These are phyloP conservation scores for Myriosclerotinia scirpicola DNA, from an alignment of 2,329 filamentous ascomycete genomes.

Conservation along the genomic window DNA sequence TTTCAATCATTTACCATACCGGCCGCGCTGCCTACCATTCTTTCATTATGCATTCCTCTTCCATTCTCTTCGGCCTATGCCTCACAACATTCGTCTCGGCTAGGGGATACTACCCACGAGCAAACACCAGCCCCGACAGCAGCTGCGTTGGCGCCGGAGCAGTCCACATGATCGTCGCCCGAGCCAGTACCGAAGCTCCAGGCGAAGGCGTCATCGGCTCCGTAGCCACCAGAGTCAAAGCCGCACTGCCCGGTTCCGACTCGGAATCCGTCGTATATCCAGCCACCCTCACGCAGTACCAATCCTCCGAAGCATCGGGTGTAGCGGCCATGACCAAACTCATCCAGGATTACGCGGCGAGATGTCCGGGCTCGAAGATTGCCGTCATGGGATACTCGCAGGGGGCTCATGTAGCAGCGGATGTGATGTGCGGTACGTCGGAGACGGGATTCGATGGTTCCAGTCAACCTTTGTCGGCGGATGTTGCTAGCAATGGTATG, in stretches of 20 bases:
- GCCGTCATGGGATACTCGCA: constrained; percentile 32
- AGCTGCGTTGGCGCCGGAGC: not conserved
- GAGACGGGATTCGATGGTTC: not conserved
- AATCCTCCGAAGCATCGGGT: constrained; percentile 38
- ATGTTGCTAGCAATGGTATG: constrained; percentile 14
- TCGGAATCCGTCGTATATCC: constrained; percentile 42
- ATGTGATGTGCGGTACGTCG: constrained; percentile 37
- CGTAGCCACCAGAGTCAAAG: constrained; percentile 40
- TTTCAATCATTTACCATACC: not conserved
- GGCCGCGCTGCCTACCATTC: not conserved
- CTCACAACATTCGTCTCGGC: constrained; percentile 8
- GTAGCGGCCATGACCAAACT: constrained; percentile 39
- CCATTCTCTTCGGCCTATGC: not conserved
- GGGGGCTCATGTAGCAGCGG: constrained; percentile 37
- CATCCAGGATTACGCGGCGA: constrained; percentile 39
- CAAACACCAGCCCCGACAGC: constrained; percentile 1
- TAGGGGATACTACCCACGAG: constrained; percentile 1
- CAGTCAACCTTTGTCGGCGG: constrained; percentile 24
- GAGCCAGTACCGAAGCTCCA: constrained; percentile 41
- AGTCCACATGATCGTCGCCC: constrained; percentile 43
- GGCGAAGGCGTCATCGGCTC: constrained; percentile 41
- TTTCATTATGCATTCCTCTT: constrained; percentile 7
- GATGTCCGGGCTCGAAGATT: constrained; percentile 38
- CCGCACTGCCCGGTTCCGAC: constrained; percentile 39
- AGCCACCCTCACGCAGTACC: constrained; percentile 37